phyloP scores from a whole-genome alignment of 345 rosid species.

The Aegle marmelos region DNA sequence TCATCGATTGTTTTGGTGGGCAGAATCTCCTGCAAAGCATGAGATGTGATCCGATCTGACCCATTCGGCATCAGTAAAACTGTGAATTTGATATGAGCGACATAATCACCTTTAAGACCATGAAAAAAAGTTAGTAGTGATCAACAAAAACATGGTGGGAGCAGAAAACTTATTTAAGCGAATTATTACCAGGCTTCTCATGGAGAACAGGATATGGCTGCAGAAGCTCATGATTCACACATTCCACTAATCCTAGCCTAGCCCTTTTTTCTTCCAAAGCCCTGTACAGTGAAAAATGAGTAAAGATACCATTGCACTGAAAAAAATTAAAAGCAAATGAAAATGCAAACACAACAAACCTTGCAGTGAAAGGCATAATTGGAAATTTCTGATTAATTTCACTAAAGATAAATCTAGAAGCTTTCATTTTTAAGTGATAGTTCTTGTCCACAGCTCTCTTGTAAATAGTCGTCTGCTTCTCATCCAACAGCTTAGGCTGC shows the following conservation, averaged over 20 bases:
- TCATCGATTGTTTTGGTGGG: conserved; percentile 74
- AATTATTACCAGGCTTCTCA: conserved; percentile 78
- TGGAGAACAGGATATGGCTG: conserved; percentile 97
- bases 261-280: conserved; percentile 98
- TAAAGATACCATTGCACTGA: not conserved
- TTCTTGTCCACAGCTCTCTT: conserved; percentile 80
- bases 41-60: conserved; percentile 84
- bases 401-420: conserved; percentile 94
- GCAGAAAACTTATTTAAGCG: not conserved
- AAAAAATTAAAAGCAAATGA: not conserved
- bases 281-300: conserved; percentile 29
- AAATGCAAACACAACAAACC: conserved; percentile 35
- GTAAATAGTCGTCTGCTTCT: conserved; percentile 91
- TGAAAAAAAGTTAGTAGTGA: not conserved
- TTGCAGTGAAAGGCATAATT: conserved; percentile 85
- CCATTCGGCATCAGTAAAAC: conserved; percentile 97
- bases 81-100: conserved; percentile 91
- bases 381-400: conserved; percentile 82
- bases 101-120: conserved; percentile 62
- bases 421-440: conserved; percentile 96
- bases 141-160: not conserved
- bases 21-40: conserved; percentile 72
- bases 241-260: conserved; percentile 87
- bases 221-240: conserved; percentile 91
- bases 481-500: conserved; percentile 95